Base-by-base conservation (phyloP, 257 asterid genomes). In the Gentiana macrophylla region DNA sequence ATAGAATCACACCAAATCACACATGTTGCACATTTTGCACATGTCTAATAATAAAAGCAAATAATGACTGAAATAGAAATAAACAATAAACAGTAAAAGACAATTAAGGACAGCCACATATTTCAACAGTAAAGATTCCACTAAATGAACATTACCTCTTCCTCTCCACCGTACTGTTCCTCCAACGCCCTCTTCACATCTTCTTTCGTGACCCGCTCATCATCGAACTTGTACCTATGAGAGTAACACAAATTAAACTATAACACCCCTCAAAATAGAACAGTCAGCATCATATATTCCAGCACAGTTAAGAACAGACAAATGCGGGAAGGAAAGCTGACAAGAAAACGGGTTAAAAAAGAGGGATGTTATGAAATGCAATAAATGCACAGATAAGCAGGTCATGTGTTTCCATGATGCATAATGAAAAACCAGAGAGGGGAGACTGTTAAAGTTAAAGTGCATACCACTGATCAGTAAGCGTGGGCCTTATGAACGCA, bases 161-260 rank as follows among this genome's bases (percentile, higher is more conserved):
- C 97, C 70, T 88, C 97, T 53, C 95, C 99, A 53, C 97, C 99
- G 74, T 85, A 88, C 69, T 88, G 97, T 80, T 88, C 99, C 79
- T 88, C 99, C 61, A 92, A 68, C 41, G 91, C 97, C 67, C 90
- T 86, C 81, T 83, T 85, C 64, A 81, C 64, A 62, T 92, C 99
- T 78, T 92, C 99, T 77, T 92, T 88, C 3, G 99, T 88, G 53
- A 92, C 99, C 70, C 95, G 83, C 73, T 92, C 99, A 69, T 92
- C 99, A 70, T 92, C 95, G 79, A 92, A 88, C 69, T 92, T 88
- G 70, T 73, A 85, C 99, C 97, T 92, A 60, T 55, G 64, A 62
- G 68, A 53, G 55, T 61, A 75, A 67, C 50, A 61, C 56, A 79
- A 41, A 7, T 2, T 5, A 41, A 41, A 41, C 9, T 5, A 41